phyloP scores from a whole-genome alignment of 805 yeast species.

The Starmerella tilneyi region DNA sequence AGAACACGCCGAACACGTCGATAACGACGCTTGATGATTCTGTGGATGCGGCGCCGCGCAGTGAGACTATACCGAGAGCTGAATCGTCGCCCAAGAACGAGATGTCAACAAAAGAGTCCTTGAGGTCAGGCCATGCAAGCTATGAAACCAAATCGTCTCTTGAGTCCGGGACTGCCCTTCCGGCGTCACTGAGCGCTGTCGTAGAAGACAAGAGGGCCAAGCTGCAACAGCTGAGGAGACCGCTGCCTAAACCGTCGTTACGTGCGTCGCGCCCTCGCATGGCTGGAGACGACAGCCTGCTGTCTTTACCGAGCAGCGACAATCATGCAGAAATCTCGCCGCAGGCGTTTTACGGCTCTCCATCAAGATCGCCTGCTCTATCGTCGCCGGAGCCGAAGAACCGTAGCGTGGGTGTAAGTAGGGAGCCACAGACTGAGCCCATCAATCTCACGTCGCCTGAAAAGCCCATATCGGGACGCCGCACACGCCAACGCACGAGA shows the following conservation, averaged over 20 bases:
- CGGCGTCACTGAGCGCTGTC: background rate
- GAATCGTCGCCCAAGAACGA: constrained; percentile 2
- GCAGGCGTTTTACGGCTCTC: background rate
- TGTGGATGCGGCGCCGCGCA: background rate
- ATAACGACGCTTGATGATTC: too few species aligned
- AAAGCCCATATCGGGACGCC: background rate
- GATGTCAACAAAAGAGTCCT: background rate
- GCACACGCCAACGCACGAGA: background rate
- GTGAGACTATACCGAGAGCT: background rate
- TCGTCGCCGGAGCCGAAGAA: background rate
- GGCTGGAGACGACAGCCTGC: too few species aligned
- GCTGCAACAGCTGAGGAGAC: background rate
- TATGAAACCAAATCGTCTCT: too few species aligned
- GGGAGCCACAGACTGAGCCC: background rate
- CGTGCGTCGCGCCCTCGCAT: background rate
- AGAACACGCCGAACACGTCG: background rate
- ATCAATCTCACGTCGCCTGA: background rate
- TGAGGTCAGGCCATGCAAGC: too few species aligned
- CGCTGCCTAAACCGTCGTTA: background rate
- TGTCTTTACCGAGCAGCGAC: too few species aligned
- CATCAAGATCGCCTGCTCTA: background rate
- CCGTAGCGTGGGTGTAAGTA: background rate
- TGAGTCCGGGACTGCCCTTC: background rate
- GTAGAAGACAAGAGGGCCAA: background rate
- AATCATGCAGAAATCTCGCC: background rate